These are phyloP conservation scores for Casuarina equisetifolia DNA, from an alignment of 306 rosid species.

Conservation along the genomic window DNA sequence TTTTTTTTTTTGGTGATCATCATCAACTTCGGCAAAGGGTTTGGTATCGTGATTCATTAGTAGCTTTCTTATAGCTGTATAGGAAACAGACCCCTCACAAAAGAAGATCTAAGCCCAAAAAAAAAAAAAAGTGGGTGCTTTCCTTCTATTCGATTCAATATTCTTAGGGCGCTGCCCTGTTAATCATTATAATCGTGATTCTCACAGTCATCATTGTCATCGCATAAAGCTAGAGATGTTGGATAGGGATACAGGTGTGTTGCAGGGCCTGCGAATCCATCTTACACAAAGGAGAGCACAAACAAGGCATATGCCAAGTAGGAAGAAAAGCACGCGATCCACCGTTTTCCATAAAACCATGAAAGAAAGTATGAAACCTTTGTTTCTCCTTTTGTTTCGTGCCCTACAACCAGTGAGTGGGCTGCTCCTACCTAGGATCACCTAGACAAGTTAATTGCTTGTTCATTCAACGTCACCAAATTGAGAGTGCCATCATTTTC, in stretches of 20 bases:
- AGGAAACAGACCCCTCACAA: not conserved
- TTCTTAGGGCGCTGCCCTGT: not conserved
- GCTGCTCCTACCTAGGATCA: slow-evolving; percentile 29
- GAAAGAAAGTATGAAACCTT: slow-evolving; percentile 2
- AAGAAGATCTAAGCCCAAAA: not conserved
- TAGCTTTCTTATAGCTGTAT: too few species aligned
- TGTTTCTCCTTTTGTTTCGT: slow-evolving; percentile 19
- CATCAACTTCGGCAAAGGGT: too few species aligned
- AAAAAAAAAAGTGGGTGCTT: not conserved
- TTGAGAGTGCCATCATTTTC: not conserved
- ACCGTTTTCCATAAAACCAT: not conserved
- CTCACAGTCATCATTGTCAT: slow-evolving; percentile 28
- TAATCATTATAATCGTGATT: slow-evolving; percentile 25
- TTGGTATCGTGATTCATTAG: too few species aligned
- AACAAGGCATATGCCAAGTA: slow-evolving; percentile 5
- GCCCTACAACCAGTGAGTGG: slow-evolving; percentile 10
- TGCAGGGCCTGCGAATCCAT: slow-evolving; percentile 29
- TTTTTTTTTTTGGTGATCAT: too few species aligned
- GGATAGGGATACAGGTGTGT: slow-evolving; percentile 6
- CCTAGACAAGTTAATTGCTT: slow-evolving; percentile 24
- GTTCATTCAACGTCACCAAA: slow-evolving; percentile 2
- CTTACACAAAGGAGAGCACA: slow-evolving; percentile 3
- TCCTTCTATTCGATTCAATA: not conserved
- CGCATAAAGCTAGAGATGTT: slow-evolving; percentile 12
- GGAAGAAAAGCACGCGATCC: slow-evolving; percentile 22